phyloP scores from a whole-genome alignment of 768 basidiomycete species.

The Steccherinum ochraceum region DNA sequence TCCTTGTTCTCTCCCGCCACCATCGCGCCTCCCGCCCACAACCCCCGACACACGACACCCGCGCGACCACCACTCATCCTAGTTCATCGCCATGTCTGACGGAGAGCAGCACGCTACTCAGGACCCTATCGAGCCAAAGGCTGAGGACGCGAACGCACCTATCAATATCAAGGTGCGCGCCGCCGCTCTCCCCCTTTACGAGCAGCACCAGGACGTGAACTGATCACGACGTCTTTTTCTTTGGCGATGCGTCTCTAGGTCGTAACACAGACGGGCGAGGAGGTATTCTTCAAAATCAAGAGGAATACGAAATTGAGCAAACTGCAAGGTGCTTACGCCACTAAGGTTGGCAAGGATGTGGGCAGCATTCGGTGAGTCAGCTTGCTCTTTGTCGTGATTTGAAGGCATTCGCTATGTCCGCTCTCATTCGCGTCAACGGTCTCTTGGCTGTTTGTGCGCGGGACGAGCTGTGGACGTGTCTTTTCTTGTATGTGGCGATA shows the following conservation, averaged over 20 bases:
- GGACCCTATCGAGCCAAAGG: conserved; percentile 37
- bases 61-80: too few species aligned
- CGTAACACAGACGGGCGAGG: conserved; percentile 68
- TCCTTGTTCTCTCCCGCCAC: too few species aligned
- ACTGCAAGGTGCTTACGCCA: conserved; percentile 88
- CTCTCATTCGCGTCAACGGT: too few species aligned
- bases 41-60: too few species aligned
- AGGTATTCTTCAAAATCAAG: conserved; percentile 98
- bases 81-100: conserved; percentile 55
- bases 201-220: neutral
- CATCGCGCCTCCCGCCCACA: too few species aligned
- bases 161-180: conserved; percentile 73
- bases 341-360: conserved; percentile 88
- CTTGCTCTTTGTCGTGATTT: neutral
- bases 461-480: too few species aligned
- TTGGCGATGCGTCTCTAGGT: too few species aligned
- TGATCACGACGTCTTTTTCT: too few species aligned
- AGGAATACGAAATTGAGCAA: conserved; percentile 88
- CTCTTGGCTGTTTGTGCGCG: too few species aligned
- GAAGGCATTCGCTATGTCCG: neutral
- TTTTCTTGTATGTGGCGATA: neutral
- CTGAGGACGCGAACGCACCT: conserved; percentile 52
- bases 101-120: conserved; percentile 27
- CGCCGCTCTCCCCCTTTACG: too few species aligned
- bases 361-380: conserved; percentile 72